Evolutionary conservation across 179 eudicot species (phyloP).

Genomic region (Actinidia polygama): DNA sequence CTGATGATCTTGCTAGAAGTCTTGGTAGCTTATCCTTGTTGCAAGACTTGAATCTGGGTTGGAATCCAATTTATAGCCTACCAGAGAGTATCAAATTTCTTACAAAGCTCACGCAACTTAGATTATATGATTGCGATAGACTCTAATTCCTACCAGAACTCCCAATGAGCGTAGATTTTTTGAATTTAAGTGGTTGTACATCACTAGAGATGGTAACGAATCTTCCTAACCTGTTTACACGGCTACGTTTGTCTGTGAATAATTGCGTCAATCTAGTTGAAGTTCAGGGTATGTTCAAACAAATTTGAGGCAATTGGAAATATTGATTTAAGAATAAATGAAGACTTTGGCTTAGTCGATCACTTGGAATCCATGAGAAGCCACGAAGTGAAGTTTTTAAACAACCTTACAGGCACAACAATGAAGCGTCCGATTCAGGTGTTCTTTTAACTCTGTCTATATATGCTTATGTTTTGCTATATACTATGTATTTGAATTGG

Average conservation of each 20-base stretch:
- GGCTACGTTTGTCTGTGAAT: background rate
- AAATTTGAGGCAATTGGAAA: background rate
- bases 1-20: conserved; percentile 9
- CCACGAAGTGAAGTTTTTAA: conserved; percentile 1
- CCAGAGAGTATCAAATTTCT: conserved; percentile 23
- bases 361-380: background rate
- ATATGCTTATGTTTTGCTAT: background rate
- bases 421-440: conserved; percentile 18
- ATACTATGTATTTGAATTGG: background rate
- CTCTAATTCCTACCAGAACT: conserved; percentile 22
- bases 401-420: background rate
- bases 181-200: background rate
- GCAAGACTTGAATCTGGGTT: conserved; percentile 17
- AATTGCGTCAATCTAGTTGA: conserved; percentile 13
- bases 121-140: conserved; percentile 14
- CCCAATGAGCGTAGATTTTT: conserved; percentile 2
- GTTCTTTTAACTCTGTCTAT: background rate
- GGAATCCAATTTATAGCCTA: conserved; percentile 16
- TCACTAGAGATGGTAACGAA: conserved; percentile 11
- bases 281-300: conserved; percentile 11
- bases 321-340: background rate
- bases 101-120: conserved; percentile 1
- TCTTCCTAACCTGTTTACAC: background rate
- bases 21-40: conserved; percentile 19
- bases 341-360: conserved; percentile 4